Evolutionary conservation across 345 rosid species (phyloP), one percentile per base, ranked within the genome.

Genomic region (Pseudoturritis turrita): DNA sequence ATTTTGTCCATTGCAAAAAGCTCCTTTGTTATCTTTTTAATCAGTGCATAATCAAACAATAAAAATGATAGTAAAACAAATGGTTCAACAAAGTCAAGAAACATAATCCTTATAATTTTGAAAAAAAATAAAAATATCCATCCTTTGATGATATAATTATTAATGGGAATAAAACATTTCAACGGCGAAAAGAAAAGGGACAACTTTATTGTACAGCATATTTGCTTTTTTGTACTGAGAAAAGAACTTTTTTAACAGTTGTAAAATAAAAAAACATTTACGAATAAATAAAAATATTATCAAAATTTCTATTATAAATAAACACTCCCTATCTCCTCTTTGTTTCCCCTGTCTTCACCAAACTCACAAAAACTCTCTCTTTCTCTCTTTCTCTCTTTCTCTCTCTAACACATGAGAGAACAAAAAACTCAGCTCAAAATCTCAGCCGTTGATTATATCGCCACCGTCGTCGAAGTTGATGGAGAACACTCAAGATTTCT

Each of bases 401-500:
- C 54, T 57, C 59, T 65, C 64, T 50, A 40, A 54, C 35, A 62
- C 65, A 74, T 63, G 77, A 62, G 51, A 57, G 51, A 56, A 47
- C 66, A 66, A 50, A 6, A 45, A 40, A n/a, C n/a, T 4, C 59
- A 56, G 46, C 82, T 76, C 57, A 77, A 71, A 85, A 80, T 75
- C 71, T 70, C 76, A 76, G 79, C 71, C 75, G 79, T 63, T 18
- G 75, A 70, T 70, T 56, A 53, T 39, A 53, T 13, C 23, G 22
- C 74, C 62, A 33, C 65, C 65, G 63, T n/a, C n/a, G n/a, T n/a
- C n/a, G 22, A 15, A n/a, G n/a, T n/a, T n/a, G n/a, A 90, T 94
- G 97, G 95, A 89, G 84, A 89, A 80, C 78, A 90, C 81, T 11
- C 77, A 56, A 63, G 77, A 81, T 77, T 73, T 77, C 39, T 79